These are phyloP conservation scores for Cryptosporidium sp. DNA, from an alignment of 169 alveolate species.

Conservation along the genomic window DNA sequence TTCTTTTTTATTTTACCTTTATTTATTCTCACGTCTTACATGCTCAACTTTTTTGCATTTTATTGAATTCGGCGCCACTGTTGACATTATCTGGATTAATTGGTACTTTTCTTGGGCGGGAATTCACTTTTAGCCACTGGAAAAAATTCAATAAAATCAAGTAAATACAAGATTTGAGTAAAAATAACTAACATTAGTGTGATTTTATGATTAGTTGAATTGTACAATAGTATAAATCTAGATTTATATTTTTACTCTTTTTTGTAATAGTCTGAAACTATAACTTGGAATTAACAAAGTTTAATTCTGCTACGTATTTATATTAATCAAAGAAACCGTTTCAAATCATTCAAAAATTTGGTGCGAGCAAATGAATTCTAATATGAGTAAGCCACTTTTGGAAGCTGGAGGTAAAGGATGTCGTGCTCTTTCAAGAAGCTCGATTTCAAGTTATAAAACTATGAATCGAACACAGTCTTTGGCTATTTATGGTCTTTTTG, in stretches of 20 bases:
- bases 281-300: neutral
- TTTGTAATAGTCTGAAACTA: no score
- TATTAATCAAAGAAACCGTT: neutral
- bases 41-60: constrained; percentile 12
- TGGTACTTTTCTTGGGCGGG: constrained; percentile 18
- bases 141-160: neutral
- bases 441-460: constrained; percentile 55
- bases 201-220: no score
- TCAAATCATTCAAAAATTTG: neutral
- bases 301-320: neutral
- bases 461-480: constrained; percentile 72
- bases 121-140: neutral
- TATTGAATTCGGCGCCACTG: neutral
- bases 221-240: no score
- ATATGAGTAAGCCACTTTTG: constrained; percentile 18
- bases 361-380: constrained; percentile 6
- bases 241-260: neutral
- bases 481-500: constrained; percentile 72
- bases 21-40: constrained; percentile 24
- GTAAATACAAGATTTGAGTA: neutral
- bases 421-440: constrained; percentile 26
- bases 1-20: neutral
- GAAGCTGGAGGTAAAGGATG: neutral
- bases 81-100: constrained; percentile 10
- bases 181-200: neutral